Base-by-base conservation (phyloP, 2,329 filamentous ascomycete genomes). In the Colletotrichum filicis region DNA sequence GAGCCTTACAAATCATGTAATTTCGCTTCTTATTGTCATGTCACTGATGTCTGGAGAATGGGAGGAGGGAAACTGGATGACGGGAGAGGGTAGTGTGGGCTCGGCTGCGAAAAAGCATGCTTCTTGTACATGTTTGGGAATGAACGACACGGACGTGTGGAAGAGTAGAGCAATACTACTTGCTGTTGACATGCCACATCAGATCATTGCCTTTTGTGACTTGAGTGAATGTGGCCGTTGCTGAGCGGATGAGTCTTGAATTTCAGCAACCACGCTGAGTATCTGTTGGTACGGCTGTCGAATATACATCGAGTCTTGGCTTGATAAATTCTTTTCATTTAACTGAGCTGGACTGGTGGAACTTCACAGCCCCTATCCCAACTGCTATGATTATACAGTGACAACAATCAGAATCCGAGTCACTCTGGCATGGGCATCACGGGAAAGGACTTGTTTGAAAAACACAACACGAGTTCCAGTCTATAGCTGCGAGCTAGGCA, bases 101-200 rank as follows among this genome's bases (percentile, higher is more conserved):
- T 30, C 35, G 66, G 66, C 32, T 49, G 55, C n/a, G 22, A 55
- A 66, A 22, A 73, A 66, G 66, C 49, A 28, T 30, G 46, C 60
- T 70, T 66, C 63, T 60, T 70, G 66, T 57, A 70, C 56, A 70
- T 73, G 66, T 56, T 65, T 73, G 56, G 60, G 60, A 55, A 70
- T 61, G 22, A 68, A 35, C 12, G 28, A 52, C 28, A 53, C 42
- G 30, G 59, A 56, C 22, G 56, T 60, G 55, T 28, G 61, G 37
- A 35, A 52, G 28, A 58, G 49, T 49, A 56, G 28, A 65, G 42
- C 70, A 73, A 70, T 65, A 61, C 28, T 32, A 69, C 46, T 65
- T 66, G 66, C 66, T 37, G 61, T 70, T 66, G 61, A 60, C 56
- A 66, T 70, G 56, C 28, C 56, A 65, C 22, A 55, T 32, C 11